phyloP scores from a whole-genome alignment of 805 yeast genomes.

The Candida insectalens region DNA sequence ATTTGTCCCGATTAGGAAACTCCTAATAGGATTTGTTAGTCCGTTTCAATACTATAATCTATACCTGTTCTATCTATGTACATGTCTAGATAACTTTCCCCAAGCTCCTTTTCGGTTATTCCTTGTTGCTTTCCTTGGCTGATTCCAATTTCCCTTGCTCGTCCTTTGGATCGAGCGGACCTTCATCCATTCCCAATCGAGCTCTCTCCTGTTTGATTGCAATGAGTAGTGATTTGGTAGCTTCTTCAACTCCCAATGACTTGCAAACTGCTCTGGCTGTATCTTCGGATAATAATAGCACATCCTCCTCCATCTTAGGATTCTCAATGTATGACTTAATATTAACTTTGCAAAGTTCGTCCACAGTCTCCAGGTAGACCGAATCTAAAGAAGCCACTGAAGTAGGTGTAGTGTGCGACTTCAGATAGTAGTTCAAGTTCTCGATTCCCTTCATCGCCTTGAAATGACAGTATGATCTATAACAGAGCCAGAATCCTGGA shows the following conservation, averaged over 20 bases:
- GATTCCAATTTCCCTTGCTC: too few relatives aligned
- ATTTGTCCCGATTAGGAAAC: too few relatives aligned
- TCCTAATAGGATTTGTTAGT: too few relatives aligned
- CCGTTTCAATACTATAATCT: too few relatives aligned
- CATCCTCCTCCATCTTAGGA: conserved; percentile 24
- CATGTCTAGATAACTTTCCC: too few relatives aligned
- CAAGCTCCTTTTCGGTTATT: too few relatives aligned
- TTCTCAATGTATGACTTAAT: conserved; percentile 10
- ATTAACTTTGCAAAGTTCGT: conserved; percentile 10
- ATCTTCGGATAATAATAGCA: conserved; percentile 33
- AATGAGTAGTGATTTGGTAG: conserved; percentile 33
- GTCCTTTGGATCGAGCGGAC: too few relatives aligned
- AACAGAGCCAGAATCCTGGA: conserved; percentile 81
- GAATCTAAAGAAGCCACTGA: conserved; percentile 24
- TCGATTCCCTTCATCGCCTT: conserved; percentile 69
- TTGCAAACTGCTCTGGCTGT: conserved; percentile 36
- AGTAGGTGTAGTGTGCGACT: conserved; percentile 22
- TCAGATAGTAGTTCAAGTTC: conserved; percentile 44
- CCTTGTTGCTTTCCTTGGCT: too few relatives aligned
- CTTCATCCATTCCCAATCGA: too few relatives aligned
- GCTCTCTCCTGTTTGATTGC: conserved; percentile 46
- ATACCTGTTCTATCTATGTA: too few relatives aligned
- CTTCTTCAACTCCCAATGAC: conserved; percentile 34
- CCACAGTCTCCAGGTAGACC: conserved; percentile 16
- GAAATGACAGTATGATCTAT: conserved; percentile 75